Evolutionary conservation across 192 early-diverging fungal genomes (phyloP), one percentile per base, ranked within the genome.

Genomic region (Coemansia sp.): DNA sequence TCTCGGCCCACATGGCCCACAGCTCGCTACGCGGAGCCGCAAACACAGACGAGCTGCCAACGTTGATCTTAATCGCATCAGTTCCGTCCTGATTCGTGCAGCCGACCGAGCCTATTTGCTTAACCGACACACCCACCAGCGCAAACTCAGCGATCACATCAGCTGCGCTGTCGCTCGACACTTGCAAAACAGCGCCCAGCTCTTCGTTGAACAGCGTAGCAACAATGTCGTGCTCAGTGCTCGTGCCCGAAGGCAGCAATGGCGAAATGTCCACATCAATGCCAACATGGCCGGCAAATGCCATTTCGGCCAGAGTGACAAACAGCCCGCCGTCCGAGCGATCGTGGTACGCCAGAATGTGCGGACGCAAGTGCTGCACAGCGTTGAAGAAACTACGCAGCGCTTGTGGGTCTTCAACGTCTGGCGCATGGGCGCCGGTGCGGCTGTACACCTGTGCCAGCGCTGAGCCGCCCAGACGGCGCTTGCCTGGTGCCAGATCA

Each of bases 311-410:
- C 27, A 99, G 65, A n/a, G 98, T 92, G 15, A 87, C 73, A 64
- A 98, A 89, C 68, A 99, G 82, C 48, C 98, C 98, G 66, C 98
- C 98, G 84, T 99, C 98, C 4, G 94, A 96, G 47, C 95, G 90
- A 73, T 99, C 98, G 79, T 99, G 98, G 85, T 98, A 99, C 35
- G 98, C 94, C 48, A 94, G 81, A 2, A 99, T 66, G 48, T 86
- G 67, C 7, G 21, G 49, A 19, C 73, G 71, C 65, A 66, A 54
- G 21, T 24, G 38, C 64, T 91, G 88, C 65, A 99, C 76, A 8
- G 79, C 76, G 45, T 86, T 82, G 84, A 96, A 97, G 76, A 98
- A 95, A 14, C 82, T 72, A 62, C 85, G 88, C 60, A 99, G 77
- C 0, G 83, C 50, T 6, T 66, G 72, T 0, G 89, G 72, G 50